Evolutionary conservation across 495 filamentous ascomycete genomes (phyloP).

Genomic region (Penicillium longicatenatum): DNA sequence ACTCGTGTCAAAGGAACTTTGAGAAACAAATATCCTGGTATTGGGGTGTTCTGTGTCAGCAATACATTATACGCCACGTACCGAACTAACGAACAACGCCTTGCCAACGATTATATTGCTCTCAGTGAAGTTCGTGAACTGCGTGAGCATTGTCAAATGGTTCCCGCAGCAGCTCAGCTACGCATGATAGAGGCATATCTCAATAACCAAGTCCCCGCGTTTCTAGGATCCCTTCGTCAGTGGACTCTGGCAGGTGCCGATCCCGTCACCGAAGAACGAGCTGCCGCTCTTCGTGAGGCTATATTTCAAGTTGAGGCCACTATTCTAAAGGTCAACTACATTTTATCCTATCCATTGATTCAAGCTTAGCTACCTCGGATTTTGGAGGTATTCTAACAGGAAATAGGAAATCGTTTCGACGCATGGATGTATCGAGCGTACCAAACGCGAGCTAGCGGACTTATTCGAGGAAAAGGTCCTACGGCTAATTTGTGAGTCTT

Average conservation of each 20-base stretch:
- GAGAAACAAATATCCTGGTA: conserved; percentile 3
- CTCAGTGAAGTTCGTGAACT: conserved; percentile 34
- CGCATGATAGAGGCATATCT: conserved; percentile 23
- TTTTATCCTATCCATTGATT: background rate
- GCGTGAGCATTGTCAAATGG: conserved; percentile 31
- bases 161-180: conserved; percentile 32
- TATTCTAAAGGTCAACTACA: conserved; percentile 17
- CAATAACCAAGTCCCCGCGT: conserved; percentile 21
- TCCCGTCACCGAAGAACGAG: conserved; percentile 10
- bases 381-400: background rate
- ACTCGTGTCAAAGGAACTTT: conserved; percentile 5
- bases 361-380: background rate
- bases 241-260: conserved; percentile 25
- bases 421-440: background rate
- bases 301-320: conserved; percentile 9
- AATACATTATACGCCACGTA: conserved; percentile 30
- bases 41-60: conserved; percentile 36
- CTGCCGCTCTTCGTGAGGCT: conserved; percentile 13
- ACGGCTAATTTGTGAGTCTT: conserved; percentile 11
- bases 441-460: background rate
- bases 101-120: conserved; percentile 21
- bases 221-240: conserved; percentile 25
- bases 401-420: background rate
- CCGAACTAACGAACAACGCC: conserved; percentile 1
- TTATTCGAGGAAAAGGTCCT: conserved; percentile 10